Evolutionary conservation across 1,139 yeast species (phyloP), one percentile per base, ranked within the genome.

Genomic region (Scheffersomyces cryptocercus): DNA sequence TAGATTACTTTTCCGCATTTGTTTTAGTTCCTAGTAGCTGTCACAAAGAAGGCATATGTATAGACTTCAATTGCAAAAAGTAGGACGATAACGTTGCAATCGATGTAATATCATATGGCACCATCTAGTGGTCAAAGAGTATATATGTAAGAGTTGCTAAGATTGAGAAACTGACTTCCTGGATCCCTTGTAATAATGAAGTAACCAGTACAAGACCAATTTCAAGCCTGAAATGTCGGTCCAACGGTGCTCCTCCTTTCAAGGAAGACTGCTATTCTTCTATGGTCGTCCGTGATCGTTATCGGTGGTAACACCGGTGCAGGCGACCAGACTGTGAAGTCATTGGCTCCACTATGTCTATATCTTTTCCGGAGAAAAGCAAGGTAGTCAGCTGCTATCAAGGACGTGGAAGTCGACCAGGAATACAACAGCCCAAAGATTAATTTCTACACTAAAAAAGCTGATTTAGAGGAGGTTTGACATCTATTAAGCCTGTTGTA

Each of bases 221-320:
- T 13, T 13, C 14, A 13, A 13, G 14, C 14, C 14, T 13, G 3
- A 3, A 13, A 13, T 13, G 14, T 13, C 14, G 14, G 14, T 13
- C 6, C 6, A 3, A 16, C 20, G 26, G 15, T 5, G 10, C 11
- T 4, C 37, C 41, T 11, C 13, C 16, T 1, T 32, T 14, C 28
- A 16, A 20, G n/a, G 35, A 32, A 16, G 29, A 28, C 12, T 24
- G 70, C 42, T 70, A 73, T 47, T 79, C 80, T 2, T 79, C 75
- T 47, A 59, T 75, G 29, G 51, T 66, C 3, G 75, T 61, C 58
- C 4, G 76, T 67, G 41, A 42, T 75, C 20, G 69, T 77, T 12
- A 75, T 82, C 1, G 82, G 82, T 13, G 70, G 68, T 24, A 64
- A 73, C n/a, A 63, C 76, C 1, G 82, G 82, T 29, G 68, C 77